These are phyloP conservation scores for Cyclaneusma minus DNA, from an alignment of 2,329 filamentous ascomycete species.

Conservation along the genomic window DNA sequence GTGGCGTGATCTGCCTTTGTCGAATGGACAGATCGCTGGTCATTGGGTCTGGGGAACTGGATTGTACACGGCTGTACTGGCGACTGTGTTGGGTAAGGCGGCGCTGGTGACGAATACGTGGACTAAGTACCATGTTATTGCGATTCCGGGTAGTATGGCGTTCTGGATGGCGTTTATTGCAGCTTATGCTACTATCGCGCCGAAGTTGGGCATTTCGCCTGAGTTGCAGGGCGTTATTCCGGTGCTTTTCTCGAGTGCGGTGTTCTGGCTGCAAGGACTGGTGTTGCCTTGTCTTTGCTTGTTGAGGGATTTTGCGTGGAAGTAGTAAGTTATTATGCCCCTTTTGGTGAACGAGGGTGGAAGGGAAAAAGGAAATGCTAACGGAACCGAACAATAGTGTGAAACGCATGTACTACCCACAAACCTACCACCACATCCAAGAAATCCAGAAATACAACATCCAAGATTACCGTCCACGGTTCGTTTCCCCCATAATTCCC, in stretches of 20 bases:
- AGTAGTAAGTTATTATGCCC: conserved; percentile 44
- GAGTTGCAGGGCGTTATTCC: conserved; percentile 82
- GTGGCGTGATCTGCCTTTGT: conserved; percentile 61
- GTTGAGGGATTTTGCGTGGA: conserved; percentile 83
- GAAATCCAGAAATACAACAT: conserved; percentile 99
- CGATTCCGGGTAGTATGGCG: conserved; percentile 83
- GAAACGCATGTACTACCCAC: conserved; percentile 92
- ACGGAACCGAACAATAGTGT: conserved; percentile 24
- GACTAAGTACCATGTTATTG: conserved; percentile 95
- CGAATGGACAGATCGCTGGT: conserved; percentile 67
- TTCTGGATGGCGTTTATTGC: conserved; percentile 89
- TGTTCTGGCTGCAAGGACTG: conserved; percentile 86
- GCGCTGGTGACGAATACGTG: conserved; percentile 92
- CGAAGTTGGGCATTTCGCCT: conserved; percentile 61
- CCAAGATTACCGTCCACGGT: conserved; percentile 93
- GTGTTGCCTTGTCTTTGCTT: conserved; percentile 71
- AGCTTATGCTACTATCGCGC: conserved; percentile 73
- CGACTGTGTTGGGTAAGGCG: conserved; percentile 88
- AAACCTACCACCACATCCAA: conserved; percentile 95
- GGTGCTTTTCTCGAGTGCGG: conserved; percentile 60
- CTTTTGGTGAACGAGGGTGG: too few species aligned
- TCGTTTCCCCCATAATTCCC: background rate
- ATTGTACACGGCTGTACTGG: conserved; percentile 86
- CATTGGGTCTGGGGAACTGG: conserved; percentile 97
- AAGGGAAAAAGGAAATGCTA: conserved; percentile 5